Base-by-base conservation (phyloP, 768 basidiomycete genomes). In the Tricholoma saponaceum region DNA sequence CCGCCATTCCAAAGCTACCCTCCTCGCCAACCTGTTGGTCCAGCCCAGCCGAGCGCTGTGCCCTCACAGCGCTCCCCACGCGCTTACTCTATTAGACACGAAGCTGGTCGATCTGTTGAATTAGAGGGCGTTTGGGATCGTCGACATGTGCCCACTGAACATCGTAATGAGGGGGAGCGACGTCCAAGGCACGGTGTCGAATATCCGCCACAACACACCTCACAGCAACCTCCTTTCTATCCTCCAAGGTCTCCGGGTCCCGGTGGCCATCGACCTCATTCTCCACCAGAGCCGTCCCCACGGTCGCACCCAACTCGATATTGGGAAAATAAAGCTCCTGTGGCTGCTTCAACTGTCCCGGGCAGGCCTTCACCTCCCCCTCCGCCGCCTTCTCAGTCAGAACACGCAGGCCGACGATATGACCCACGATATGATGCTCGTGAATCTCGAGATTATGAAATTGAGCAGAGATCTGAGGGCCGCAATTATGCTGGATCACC, bases 241-340 rank as follows among this genome's bases (percentile, higher is more conserved):
- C 72, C 76, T 13, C 68, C 76, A 22, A 73, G 75, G 35, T 78
- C 80, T 3, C 80, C 74, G 18, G 66, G 57, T n/a, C 62, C 74
- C 33, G 65, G 68, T 9, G 68, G 66, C 20, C 71, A 74, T 58
- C 71, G 74, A 12, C 66, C 69, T 0, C 74, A 74, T 25, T 86
- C 82, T 57, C 85, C 87, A 26, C 77, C 82, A 52, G 81, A 84
- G 46, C 77, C 80, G 0, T 89, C 88, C 0, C 87, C 88, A 3
- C 80, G 86, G 20, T 77, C 78, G 1, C 81, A 80, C 30, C 64
- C 73, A 4, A 69, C 76, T 14, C 66, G 79, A 6, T 83, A 84
- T 64, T 89, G 86, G 87, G 88, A 89, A 14, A 70, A 79, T 30
- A 86, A 84, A 66, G 83, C 81, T 2, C 68, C 75, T 1, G 67